These are phyloP conservation scores for Echinosophora koreensis DNA, from an alignment of 306 rosid species.

Conservation along the genomic window DNA sequence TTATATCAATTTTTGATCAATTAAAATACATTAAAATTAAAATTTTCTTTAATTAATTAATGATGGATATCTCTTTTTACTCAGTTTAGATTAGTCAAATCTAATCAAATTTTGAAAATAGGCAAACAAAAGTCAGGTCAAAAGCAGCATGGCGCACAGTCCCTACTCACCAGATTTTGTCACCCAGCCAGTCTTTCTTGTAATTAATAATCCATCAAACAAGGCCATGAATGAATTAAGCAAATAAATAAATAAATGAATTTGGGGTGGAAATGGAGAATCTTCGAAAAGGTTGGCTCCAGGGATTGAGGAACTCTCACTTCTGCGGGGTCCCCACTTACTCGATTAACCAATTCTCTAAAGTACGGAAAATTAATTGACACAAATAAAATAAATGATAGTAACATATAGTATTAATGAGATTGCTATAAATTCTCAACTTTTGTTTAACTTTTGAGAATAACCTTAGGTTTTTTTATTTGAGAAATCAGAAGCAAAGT, in stretches of 20 bases:
- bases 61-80: no score
- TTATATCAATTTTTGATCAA: no score
- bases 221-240: background rate
- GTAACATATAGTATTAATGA: background rate
- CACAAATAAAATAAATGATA: background rate
- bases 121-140: constrained; percentile 53
- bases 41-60: no score
- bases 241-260: background rate
- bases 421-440: no score
- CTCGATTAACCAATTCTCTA: background rate
- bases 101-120: background rate
- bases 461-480: background rate
- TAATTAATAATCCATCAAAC: background rate
- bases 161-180: constrained; percentile 54
- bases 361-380: constrained; percentile 21
- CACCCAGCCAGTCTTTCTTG: background rate
- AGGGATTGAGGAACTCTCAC: constrained; percentile 37
- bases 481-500: background rate
- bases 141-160: constrained; percentile 42
- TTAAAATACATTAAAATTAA: no score
- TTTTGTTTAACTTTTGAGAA: no score
- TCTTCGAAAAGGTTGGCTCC: constrained; percentile 48
- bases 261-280: constrained; percentile 36
- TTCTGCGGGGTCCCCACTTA: background rate
- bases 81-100: no score